Evolutionary conservation across 345 rosid genomes (phyloP).

Genomic region (Aegle marmelos): DNA sequence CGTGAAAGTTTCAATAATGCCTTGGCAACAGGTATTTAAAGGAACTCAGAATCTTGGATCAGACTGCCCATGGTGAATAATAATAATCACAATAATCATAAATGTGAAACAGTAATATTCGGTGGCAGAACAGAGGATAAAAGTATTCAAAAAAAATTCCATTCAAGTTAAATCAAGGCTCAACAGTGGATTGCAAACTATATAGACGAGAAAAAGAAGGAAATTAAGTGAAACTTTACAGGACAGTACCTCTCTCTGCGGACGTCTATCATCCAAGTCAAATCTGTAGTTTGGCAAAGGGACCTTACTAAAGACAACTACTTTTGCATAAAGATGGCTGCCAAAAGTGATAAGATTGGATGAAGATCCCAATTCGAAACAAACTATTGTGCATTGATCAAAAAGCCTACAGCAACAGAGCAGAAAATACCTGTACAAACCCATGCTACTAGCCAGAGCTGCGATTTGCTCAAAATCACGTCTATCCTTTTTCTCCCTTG

Average conservation of each 20-base stretch:
- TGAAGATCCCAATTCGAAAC: slow-evolving; percentile 21
- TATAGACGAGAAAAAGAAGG: not conserved
- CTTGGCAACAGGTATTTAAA: slow-evolving; percentile 2
- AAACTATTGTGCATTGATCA: not conserved
- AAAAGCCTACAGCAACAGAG: slow-evolving; percentile 6
- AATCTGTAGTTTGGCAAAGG: slow-evolving; percentile 96
- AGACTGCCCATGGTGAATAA: not conserved
- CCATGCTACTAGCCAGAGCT: slow-evolving; percentile 65
- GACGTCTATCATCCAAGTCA: slow-evolving; percentile 89
- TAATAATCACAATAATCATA: not conserved
- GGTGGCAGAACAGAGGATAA: not conserved
- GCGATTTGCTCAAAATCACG: slow-evolving; percentile 71
- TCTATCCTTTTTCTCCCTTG: slow-evolving; percentile 85
- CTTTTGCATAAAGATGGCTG: slow-evolving; percentile 82
- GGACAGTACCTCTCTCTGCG: slow-evolving; percentile 78
- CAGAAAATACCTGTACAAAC: slow-evolving; percentile 65
- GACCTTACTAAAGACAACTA: slow-evolving; percentile 79
- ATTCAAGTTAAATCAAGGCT: not conserved
- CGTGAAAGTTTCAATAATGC: slow-evolving; percentile 10
- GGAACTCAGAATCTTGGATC: not conserved
- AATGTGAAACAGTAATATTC: not conserved
- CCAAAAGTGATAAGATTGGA: slow-evolving; percentile 24
- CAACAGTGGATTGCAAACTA: not conserved
- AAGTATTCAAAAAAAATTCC: not conserved
- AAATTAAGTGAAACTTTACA: not conserved